phyloP scores from a whole-genome alignment of 768 basidiomycete species.

The Exsudoporus frostii region DNA sequence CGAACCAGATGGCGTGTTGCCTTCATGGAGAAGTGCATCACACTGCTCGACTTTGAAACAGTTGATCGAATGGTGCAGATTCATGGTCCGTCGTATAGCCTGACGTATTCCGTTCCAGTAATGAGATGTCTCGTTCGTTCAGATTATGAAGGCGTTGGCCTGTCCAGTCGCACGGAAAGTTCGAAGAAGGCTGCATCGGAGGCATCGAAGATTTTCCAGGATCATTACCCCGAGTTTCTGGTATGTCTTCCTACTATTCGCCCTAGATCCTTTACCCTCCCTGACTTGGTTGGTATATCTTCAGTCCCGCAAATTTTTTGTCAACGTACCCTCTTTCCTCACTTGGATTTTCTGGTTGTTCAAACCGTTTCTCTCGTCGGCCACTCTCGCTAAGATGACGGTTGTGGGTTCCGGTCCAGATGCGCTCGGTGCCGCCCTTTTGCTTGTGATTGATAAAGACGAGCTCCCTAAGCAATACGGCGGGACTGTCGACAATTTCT shows the following conservation, averaged over 20 bases:
- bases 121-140: background rate
- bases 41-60: slow-evolving; percentile 66
- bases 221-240: slow-evolving; percentile 78
- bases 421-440: slow-evolving; percentile 56
- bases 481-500: slow-evolving; percentile 58
- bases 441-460: slow-evolving; percentile 50
- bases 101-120: background rate
- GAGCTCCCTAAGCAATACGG: slow-evolving; percentile 72
- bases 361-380: slow-evolving; percentile 67
- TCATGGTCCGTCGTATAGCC: slow-evolving; percentile 45
- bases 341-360: slow-evolving; percentile 86
- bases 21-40: slow-evolving; percentile 68
- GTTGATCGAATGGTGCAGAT: slow-evolving; percentile 72
- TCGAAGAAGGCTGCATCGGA: slow-evolving; percentile 76
- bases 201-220: slow-evolving; percentile 69
- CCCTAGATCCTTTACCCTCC: slow-evolving; percentile 12
- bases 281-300: background rate
- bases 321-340: slow-evolving; percentile 74
- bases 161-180: slow-evolving; percentile 65
- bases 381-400: slow-evolving; percentile 78
- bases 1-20: slow-evolving; percentile 68
- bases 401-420: slow-evolving; percentile 67
- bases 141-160: slow-evolving; percentile 76
- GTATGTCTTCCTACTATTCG: slow-evolving; percentile 30
- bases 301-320: slow-evolving; percentile 73